Evolutionary conservation across 2,329 filamentous ascomycete genomes (phyloP).

Genomic region (Botrytis porri): DNA sequence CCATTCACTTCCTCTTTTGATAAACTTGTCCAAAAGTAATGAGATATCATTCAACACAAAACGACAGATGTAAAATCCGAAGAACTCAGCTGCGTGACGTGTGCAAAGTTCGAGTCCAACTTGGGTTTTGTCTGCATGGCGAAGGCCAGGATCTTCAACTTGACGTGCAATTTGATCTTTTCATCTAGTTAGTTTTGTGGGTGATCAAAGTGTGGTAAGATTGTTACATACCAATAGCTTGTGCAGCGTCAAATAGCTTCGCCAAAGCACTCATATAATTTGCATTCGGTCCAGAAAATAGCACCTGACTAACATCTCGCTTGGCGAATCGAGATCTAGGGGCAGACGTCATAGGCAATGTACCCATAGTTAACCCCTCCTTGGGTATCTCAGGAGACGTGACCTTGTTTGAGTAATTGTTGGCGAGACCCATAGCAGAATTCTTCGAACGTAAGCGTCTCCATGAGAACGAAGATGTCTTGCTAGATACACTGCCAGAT

Average conservation of each 20-base stretch:
- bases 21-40: constrained; percentile 88
- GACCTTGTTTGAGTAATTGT: constrained; percentile 49
- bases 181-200: constrained; percentile 32
- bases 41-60: constrained; percentile 87
- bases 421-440: constrained; percentile 61
- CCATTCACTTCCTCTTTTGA: constrained; percentile 97
- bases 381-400: constrained; percentile 49
- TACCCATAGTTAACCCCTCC: constrained; percentile 66
- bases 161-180: constrained; percentile 92
- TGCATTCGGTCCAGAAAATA: constrained; percentile 79
- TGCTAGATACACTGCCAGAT: constrained; percentile 63
- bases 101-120: constrained; percentile 93
- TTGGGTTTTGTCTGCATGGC: constrained; percentile 88
- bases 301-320: constrained; percentile 64
- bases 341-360: constrained; percentile 69
- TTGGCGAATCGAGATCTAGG: constrained; percentile 67
- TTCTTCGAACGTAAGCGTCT: constrained; percentile 86
- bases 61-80: constrained; percentile 92
- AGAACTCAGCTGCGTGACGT: constrained; percentile 93
- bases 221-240: constrained; percentile 75
- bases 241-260: constrained; percentile 86
- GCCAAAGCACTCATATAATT: constrained; percentile 91
- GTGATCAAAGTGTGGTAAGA: not conserved
- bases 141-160: constrained; percentile 90
- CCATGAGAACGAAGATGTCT: constrained; percentile 83